Evolutionary conservation across 306 rosid genomes (phyloP), one percentile per base, ranked within the genome.

Genomic region (Pterocarpus santalinus): DNA sequence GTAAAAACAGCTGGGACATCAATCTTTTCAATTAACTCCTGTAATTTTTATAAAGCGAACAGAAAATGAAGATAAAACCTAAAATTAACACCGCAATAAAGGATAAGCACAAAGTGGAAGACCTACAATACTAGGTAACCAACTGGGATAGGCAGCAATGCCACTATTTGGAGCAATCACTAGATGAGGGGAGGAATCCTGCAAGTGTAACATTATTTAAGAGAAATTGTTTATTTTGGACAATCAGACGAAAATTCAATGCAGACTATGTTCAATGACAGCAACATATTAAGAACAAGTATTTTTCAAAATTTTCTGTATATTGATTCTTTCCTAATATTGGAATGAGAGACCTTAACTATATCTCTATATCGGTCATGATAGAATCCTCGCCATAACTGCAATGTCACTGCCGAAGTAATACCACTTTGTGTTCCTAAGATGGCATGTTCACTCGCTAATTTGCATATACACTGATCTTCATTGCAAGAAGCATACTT

Each of bases 131-230:
- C 91, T 90, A 35, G 98, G 93, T 58, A 84, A 76, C 99, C 99
- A 95, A 86, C 97, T 95, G 60, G 97, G 80, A 87, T 91, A 93
- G 9, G 96, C 96, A 69, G 98, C 99, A 79, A 89, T 77, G 66
- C 94, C 99, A 44, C 97, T 90, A 89, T 95, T 93, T 74, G 97
- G 97, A 80, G 98, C 98, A 80, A 95, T 65, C 73, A 91, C 81
- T 46, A 95, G 49, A 84, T 90, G 87, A 53, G 99, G 99, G 73
- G 43, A 83, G 72, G 85, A 83, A 82, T 86, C 88, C 99, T 91
- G 89, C 33, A 41, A 68, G 67, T 9, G 55, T 7, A 49, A 80
- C 55, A 60, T 39, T 38, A 65, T 35, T 66, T 3, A 56, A 35
- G 36, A 81, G 73, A 77, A 76, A 68, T 22, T n/a, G 69, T 34